These are phyloP conservation scores for Neofusicoccum kwambonambiense DNA, from an alignment of 2,329 filamentous ascomycete genomes.

Conservation along the genomic window DNA sequence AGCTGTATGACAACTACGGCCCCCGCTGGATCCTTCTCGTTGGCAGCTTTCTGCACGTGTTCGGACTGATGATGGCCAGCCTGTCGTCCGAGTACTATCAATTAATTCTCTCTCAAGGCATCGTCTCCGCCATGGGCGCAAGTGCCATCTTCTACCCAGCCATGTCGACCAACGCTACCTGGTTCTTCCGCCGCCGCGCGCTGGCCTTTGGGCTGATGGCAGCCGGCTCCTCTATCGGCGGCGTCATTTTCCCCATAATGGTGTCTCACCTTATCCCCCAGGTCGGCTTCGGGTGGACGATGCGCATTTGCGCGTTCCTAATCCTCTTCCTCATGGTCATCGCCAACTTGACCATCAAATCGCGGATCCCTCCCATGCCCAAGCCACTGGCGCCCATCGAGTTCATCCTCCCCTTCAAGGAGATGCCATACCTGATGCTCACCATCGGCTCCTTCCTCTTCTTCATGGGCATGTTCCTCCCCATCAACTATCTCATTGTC, in stretches of 20 bases:
- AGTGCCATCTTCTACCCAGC: slow-evolving; percentile 51
- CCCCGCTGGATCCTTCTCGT: slow-evolving; percentile 55
- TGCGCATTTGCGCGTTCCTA: slow-evolving; percentile 58
- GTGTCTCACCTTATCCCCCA: slow-evolving; percentile 53
- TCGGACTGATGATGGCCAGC: slow-evolving; percentile 63
- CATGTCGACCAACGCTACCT: slow-evolving; percentile 45
- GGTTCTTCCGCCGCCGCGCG: slow-evolving; percentile 51
- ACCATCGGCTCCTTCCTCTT: slow-evolving; percentile 38
- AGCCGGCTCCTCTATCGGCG: slow-evolving; percentile 51
- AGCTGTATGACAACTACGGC: slow-evolving; percentile 62
- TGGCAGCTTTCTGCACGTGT: slow-evolving; percentile 57
- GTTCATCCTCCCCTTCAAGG: slow-evolving; percentile 29
- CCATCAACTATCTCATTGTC: slow-evolving; percentile 50
- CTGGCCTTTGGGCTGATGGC: slow-evolving; percentile 46
- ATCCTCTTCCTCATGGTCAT: slow-evolving; percentile 59
- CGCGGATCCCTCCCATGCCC: slow-evolving; percentile 43
- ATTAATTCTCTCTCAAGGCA: slow-evolving; percentile 54
- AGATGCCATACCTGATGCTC: slow-evolving; percentile 35
- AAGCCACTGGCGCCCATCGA: slow-evolving; percentile 32
- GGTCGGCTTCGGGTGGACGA: slow-evolving; percentile 58
- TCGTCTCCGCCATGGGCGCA: slow-evolving; percentile 52
- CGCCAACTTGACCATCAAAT: slow-evolving; percentile 50
- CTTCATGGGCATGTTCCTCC: slow-evolving; percentile 62
- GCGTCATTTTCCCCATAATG: slow-evolving; percentile 63
- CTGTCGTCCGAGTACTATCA: slow-evolving; percentile 57